Conservation (phyloP, 257 asterid species). For the Penstemon davidsonii region DNA sequence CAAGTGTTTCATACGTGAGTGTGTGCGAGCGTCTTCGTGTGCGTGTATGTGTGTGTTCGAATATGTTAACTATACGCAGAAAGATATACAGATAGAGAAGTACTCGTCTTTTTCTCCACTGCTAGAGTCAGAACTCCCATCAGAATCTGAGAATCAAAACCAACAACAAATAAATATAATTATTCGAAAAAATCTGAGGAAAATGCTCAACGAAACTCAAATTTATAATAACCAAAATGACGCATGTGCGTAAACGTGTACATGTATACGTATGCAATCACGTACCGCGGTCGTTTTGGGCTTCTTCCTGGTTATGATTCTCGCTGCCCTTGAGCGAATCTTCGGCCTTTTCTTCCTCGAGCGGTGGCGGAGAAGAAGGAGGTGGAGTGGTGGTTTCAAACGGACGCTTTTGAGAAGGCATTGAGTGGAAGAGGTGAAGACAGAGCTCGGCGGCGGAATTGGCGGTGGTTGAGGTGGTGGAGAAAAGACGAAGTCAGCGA, state of each 20-base stretch:
- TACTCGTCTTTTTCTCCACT: conserved; percentile 75
- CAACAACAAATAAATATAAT: conserved; percentile 4
- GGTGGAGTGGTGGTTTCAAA: conserved; percentile 52
- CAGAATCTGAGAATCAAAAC: conserved; percentile 69
- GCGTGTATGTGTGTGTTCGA: conserved; percentile 16
- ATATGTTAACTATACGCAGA: conserved; percentile 20
- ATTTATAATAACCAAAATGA: conserved; percentile 28
- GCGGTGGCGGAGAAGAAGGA: conserved; percentile 54
- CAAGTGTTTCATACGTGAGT: conserved; percentile 24
- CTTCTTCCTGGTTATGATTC: conserved; percentile 50
- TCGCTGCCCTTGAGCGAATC: conserved; percentile 49
- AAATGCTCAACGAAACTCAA: conserved; percentile 37
- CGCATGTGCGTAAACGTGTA: conserved; percentile 36
- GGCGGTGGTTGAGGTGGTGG: conserved; percentile 38
- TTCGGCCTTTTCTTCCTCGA: conserved; percentile 48
- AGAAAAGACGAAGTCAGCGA: conserved; percentile 40
- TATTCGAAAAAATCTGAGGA: conserved; percentile 33
- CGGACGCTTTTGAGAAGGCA: conserved; percentile 83
- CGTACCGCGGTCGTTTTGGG: conserved; percentile 47
- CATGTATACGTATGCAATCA: conserved; percentile 25
- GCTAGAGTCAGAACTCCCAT: conserved; percentile 55
- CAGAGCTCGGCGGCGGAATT: conserved; percentile 37
- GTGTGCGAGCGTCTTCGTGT: conserved; percentile 14
- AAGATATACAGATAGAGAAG: conserved; percentile 22
- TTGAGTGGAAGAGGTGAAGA: conserved; percentile 44